Evolutionary conservation across 495 filamentous ascomycete species (phyloP).

Genomic region (Aspergillus wentii): DNA sequence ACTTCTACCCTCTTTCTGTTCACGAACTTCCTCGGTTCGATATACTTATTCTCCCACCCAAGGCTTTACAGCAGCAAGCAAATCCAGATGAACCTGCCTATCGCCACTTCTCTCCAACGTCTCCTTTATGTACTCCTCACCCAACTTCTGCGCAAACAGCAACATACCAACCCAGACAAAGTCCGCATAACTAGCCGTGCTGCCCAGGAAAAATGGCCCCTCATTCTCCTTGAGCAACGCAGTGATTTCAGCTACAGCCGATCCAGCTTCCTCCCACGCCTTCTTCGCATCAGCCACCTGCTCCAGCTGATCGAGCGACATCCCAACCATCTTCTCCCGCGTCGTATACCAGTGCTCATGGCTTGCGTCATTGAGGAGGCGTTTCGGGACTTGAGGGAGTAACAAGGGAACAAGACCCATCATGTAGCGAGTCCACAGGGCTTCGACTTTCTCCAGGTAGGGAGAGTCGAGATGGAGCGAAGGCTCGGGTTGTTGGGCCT

Average conservation of each 20-base stretch:
- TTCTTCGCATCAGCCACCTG: slow-evolving; percentile 30
- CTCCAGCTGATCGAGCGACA: slow-evolving; percentile 37
- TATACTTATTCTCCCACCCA: too few relatives aligned
- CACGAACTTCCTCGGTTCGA: too few relatives aligned
- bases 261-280: slow-evolving; percentile 31
- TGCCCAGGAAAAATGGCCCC: slow-evolving; percentile 44
- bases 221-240: slow-evolving; percentile 45
- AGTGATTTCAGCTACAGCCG: slow-evolving; percentile 32
- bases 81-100: slow-evolving; percentile 19
- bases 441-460: slow-evolving; percentile 24
- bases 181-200: slow-evolving; percentile 29
- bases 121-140: slow-evolving; percentile 24
- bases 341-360: slow-evolving; percentile 40
- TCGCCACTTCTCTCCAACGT: slow-evolving; percentile 29
- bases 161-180: slow-evolving; percentile 31
- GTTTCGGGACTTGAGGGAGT: slow-evolving; percentile 26
- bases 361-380: slow-evolving; percentile 34
- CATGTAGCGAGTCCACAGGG: slow-evolving; percentile 9
- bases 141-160: slow-evolving; percentile 24
- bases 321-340: slow-evolving; percentile 32
- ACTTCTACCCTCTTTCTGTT: too few relatives aligned
- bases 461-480: slow-evolving; percentile 47
- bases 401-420: slow-evolving; percentile 17
- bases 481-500: slow-evolving; percentile 48
- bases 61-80: slow-evolving; percentile 33